Conservation (phyloP, 257 asterid species). For the Solanum bukasovii region DNA sequence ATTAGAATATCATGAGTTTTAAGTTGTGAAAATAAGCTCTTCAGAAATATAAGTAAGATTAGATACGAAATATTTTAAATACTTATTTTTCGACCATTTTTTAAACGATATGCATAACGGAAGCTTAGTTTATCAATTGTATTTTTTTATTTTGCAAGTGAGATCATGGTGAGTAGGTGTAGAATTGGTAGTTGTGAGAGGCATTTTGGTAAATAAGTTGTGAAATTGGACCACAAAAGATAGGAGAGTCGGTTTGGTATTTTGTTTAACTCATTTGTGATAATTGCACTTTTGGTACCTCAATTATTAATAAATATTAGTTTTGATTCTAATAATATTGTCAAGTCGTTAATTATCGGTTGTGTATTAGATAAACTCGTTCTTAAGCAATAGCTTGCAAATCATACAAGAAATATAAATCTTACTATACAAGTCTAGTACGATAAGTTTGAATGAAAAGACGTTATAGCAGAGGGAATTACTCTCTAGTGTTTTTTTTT, state of each 20-base stretch:
- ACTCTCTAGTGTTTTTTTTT: too few species aligned
- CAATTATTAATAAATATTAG: too few species aligned
- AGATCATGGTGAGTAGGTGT: neutral
- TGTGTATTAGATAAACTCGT: neutral
- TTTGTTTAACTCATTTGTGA: neutral
- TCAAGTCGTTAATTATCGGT: neutral
- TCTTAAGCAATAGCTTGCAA: neutral
- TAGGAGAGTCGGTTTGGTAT: neutral
- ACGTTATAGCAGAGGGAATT: neutral
- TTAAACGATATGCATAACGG: rapidly evolving
- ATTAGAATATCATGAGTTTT: rapidly evolving
- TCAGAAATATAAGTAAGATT: neutral
- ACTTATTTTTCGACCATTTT: rapidly evolving
- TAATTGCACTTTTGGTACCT: neutral
- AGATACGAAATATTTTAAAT: neutral
- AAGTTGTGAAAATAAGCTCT: neutral
- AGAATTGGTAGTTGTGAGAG: neutral
- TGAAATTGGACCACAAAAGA: neutral
- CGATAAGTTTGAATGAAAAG: neutral
- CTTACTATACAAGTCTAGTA: neutral
- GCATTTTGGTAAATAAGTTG: neutral
- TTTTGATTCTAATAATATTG: too few species aligned
- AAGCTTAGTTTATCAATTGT: rapidly evolving
- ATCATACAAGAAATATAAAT: too few species aligned
- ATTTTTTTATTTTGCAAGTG: neutral